A percentile compares a stretch with the other conserved stretches of the same genome.
Evolutionary conservation across 345 rosid genomes (phyloP).

Genomic region (Cochlearia excelsa): DNA sequence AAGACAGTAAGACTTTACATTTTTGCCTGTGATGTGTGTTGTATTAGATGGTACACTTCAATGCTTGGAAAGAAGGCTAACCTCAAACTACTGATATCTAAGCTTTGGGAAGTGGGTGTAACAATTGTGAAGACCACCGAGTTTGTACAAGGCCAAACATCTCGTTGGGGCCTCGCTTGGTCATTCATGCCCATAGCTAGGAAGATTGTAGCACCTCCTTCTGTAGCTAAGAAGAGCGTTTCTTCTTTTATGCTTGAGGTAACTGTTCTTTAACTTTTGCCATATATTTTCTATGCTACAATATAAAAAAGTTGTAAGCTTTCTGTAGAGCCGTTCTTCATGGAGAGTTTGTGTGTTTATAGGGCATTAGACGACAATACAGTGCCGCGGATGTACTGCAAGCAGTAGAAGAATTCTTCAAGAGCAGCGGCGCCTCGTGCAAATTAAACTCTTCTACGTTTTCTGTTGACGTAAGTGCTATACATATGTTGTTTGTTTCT

Average conservation of each 20-base stretch:
- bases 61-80: constrained; percentile 88
- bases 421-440: constrained; percentile 52
- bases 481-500: constrained; percentile 24
- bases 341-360: constrained; percentile 10
- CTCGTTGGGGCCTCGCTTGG: constrained; percentile 96
- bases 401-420: constrained; percentile 61
- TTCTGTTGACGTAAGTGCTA: constrained; percentile 59
- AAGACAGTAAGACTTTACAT: neutral
- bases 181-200: constrained; percentile 63
- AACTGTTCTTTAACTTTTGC: constrained; percentile 12
- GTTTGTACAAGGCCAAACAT: constrained; percentile 85
- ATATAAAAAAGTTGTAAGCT: neutral
- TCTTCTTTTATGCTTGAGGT: constrained; percentile 85
- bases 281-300: constrained; percentile 2
- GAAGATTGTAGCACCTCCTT: constrained; percentile 50
- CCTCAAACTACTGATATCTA: constrained; percentile 64
- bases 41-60: constrained; percentile 77
- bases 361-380: constrained; percentile 71
- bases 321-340: neutral
- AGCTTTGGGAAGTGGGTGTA: constrained; percentile 68
- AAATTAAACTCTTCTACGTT: constrained; percentile 58
- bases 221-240: constrained; percentile 42
- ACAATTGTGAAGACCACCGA: constrained; percentile 84
- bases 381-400: constrained; percentile 69
- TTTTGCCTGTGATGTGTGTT: constrained; percentile 3